Percentiles rank a stretch among this genome's conserved stretches.
These are phyloP conservation scores for Oryza rufipogon DNA, from an alignment of 176 grass and related monocot species.

Conservation along the genomic window DNA sequence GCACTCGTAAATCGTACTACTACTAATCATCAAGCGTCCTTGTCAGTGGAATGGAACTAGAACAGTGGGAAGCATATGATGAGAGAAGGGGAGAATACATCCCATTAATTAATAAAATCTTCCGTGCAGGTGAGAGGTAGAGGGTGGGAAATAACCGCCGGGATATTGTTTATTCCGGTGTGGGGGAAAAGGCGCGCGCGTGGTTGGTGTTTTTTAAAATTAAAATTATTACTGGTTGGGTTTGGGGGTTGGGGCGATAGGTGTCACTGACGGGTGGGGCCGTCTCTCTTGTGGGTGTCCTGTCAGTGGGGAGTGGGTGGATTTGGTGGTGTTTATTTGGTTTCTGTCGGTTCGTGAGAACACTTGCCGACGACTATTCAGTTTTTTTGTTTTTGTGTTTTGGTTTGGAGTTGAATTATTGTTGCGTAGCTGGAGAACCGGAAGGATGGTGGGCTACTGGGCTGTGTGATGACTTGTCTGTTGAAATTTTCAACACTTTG, in stretches of 20 bases:
- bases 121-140: background rate
- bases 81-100: background rate
- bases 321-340: too few relatives aligned
- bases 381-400: background rate
- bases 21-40: background rate
- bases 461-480: background rate
- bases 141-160: conserved; percentile 5
- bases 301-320: background rate
- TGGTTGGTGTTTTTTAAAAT: background rate
- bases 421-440: conserved; percentile 20
- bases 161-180: too few relatives aligned
- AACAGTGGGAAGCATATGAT: background rate
- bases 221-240: background rate
- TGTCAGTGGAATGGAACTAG: background rate
- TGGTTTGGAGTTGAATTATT: background rate
- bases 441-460: too few relatives aligned
- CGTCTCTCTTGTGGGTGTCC: rapidly evolving
- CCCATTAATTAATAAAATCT: too few relatives aligned
- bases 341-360: conserved; percentile 24
- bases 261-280: background rate
- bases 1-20: background rate
- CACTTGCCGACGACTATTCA: conserved; percentile 45
- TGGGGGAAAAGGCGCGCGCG: too few relatives aligned
- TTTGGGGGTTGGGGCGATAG: rapidly evolving
- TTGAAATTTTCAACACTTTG: conserved; percentile 23